Conservation (phyloP, 345 rosid genomes). For the Acer yangbiense region DNA sequence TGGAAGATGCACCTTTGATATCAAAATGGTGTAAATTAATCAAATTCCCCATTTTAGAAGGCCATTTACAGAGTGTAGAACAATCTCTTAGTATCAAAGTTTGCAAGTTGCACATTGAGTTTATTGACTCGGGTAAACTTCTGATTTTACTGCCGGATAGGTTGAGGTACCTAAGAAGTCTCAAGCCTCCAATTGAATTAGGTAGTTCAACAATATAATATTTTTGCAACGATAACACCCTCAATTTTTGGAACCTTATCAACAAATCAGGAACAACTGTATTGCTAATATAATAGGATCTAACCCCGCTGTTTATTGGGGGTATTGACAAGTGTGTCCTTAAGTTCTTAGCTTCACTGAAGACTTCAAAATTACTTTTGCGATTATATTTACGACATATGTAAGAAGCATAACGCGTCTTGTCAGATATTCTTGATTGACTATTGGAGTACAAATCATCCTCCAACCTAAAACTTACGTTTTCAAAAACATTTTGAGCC, state of each 20-base stretch:
- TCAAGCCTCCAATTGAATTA: background rate
- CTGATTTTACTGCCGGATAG: background rate
- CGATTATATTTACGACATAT: background rate
- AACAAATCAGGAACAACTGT: background rate
- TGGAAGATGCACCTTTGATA: background rate
- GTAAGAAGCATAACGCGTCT: constrained; percentile 1
- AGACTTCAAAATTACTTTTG: background rate
- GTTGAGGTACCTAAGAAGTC: constrained; percentile 6
- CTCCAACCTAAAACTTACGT: background rate
- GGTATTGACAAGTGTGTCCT: background rate
- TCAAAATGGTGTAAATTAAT: constrained; percentile 11
- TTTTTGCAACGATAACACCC: background rate
- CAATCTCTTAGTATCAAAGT: constrained; percentile 12
- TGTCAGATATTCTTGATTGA: background rate
- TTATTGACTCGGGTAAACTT: constrained; percentile 10
- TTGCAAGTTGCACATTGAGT: constrained; percentile 1
- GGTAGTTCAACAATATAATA: background rate
- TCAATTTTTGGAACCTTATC: background rate
- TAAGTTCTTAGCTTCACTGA: background rate
- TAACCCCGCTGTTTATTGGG: fast-evolving
- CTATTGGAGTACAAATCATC: background rate
- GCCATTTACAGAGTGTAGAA: background rate
- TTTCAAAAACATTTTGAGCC: background rate
- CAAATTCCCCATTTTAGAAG: background rate
- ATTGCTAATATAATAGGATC: background rate